These are phyloP conservation scores for Lophium mytilinum DNA, from an alignment of 495 filamentous ascomycete species.

Conservation along the genomic window DNA sequence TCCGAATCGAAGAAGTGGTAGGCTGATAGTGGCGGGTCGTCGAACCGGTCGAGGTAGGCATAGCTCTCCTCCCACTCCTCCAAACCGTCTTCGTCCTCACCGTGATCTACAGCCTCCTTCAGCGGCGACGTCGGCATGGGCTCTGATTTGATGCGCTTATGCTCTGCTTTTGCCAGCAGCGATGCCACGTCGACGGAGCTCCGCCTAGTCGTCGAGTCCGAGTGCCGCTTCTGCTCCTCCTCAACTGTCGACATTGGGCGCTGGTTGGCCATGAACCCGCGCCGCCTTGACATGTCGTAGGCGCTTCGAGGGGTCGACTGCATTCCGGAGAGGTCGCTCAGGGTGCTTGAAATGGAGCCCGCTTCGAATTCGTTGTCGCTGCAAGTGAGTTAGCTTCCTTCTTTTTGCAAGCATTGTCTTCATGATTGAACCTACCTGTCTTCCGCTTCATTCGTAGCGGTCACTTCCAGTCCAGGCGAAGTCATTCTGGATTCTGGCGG, in stretches of 20 bases:
- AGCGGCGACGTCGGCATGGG: no score
- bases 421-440: not conserved
- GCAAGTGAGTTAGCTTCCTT: not conserved
- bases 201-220: not conserved
- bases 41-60: no score
- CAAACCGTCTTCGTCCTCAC: no score
- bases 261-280: not conserved
- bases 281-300: not conserved
- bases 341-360: not conserved
- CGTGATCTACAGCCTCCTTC: no score
- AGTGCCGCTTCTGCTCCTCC: not conserved
- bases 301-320: not conserved
- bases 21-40: no score
- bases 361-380: not conserved
- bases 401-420: not conserved
- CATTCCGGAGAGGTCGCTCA: not conserved
- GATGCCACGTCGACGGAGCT: not conserved
- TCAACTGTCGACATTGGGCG: not conserved
- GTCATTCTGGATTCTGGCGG: no score
- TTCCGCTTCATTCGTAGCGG: not conserved
- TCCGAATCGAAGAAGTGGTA: no score
- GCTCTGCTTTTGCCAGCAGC: not conserved
- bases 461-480: no score
- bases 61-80: no score
- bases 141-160: not conserved